Percentiles rank a stretch among this genome's conserved stretches.
Evolutionary conservation across 345 rosid species (phyloP).

Genomic region (Excoecaria cochinchinensis): DNA sequence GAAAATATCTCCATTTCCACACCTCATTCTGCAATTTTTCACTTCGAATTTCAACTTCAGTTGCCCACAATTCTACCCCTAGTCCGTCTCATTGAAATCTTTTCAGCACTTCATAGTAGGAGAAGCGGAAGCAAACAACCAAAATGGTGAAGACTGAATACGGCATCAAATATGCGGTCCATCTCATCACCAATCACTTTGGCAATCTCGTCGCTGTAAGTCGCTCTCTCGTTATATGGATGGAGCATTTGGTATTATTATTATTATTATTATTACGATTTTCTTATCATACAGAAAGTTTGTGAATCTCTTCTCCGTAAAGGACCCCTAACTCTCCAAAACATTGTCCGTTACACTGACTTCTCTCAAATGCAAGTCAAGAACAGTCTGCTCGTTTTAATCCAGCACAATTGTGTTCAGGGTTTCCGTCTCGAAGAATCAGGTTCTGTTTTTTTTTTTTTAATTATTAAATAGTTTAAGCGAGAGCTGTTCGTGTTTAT

Average conservation of each 20-base stretch:
- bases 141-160: conserved; percentile 38
- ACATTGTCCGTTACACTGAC: conserved; percentile 47
- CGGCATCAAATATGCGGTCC: conserved; percentile 69
- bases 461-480: not conserved
- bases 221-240: conserved; percentile 14
- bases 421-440: conserved; percentile 49
- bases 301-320: conserved; percentile 75
- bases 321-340: conserved; percentile 53
- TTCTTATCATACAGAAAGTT: conserved; percentile 52
- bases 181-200: conserved; percentile 69
- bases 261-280: not conserved
- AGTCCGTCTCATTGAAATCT: too few species aligned
- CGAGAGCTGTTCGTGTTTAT: not conserved
- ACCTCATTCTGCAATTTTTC: too few species aligned
- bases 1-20: too few species aligned
- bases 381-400: conserved; percentile 62
- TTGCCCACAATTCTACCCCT: too few species aligned
- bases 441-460: conserved; percentile 1
- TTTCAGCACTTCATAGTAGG: not conserved
- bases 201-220: conserved; percentile 78
- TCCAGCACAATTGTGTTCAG: conserved; percentile 87
- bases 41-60: too few species aligned
- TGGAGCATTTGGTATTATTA: not conserved
- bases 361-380: conserved; percentile 49
- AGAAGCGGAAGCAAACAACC: not conserved